Evolutionary conservation across 129 eudicot genomes (phyloP), one percentile per base, ranked within the genome.

Genomic region (Arctium minus): DNA sequence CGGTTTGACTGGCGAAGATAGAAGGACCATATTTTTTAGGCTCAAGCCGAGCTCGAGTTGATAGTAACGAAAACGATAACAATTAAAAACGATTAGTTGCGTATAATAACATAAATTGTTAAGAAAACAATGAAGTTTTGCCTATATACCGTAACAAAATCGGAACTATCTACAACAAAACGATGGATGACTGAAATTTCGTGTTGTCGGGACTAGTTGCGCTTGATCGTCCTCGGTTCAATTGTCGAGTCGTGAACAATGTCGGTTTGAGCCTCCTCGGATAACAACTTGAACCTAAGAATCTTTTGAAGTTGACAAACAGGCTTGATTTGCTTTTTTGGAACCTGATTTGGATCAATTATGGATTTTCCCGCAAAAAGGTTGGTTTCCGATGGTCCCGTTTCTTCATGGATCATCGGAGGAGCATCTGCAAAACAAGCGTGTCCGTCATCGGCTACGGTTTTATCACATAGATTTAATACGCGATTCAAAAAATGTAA

Each of bases 311-410:
- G 88, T 80, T 86, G 82, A 42, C 94, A 86, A 5, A 91, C 78
- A 7, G 97, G 92, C 79, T 87, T 91, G 71, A 92, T 83, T 87
- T 91, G 83, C 91, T 82, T 91, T 76, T 73, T 35, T 8, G 91
- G 64, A 83, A 82, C 60, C 76, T 86, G 89, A 79, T 87, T 85
- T 6, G 90, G 77, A 73, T 88, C 93, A 11, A 70, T 79, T 74
- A 87, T 83, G 75, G 69, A 72, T 48, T 72, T 86, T 36, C 91
- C 88, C 3, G 88, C 73, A 74, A 87, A 88, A 74, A 82, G 89
- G 44, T 91, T 89, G 67, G 82, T 89, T 69, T 91, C 94, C 13
- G 93, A 91, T 37, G 92, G 86, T 33, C 91, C 97, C 0, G 85
- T 85, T 80, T 89, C 97, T 84, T 90, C 88, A 53, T 88, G 90